Conservation (phyloP, 108 stramenopile genomes). For the Asterionellopsis glacialis region DNA sequence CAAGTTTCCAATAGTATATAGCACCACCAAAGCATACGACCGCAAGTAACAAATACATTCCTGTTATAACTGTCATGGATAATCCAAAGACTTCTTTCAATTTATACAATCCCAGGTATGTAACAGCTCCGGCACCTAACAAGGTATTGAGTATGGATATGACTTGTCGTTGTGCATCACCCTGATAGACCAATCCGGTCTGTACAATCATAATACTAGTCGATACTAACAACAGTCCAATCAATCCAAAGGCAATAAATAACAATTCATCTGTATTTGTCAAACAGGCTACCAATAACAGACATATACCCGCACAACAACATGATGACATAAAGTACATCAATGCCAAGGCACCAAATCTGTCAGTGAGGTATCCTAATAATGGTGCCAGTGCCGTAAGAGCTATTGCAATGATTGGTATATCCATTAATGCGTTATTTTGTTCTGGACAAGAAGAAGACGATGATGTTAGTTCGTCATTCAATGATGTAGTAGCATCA, state of each 20-base stretch:
- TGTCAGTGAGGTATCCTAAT: slow-evolving; percentile 20
- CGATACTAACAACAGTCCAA: slow-evolving; percentile 13
- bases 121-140: slow-evolving; percentile 39
- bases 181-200: slow-evolving; percentile 22
- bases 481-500: neutral
- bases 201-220: slow-evolving; percentile 14
- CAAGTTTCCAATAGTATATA: slow-evolving; percentile 19
- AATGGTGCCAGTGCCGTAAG: slow-evolving; percentile 15
- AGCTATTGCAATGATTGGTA: slow-evolving; percentile 14
- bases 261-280: slow-evolving; percentile 5
- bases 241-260: slow-evolving; percentile 11
- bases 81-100: slow-evolving; percentile 4
- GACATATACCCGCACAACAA: neutral
- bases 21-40: slow-evolving; percentile 13
- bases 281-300: neutral
- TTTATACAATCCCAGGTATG: slow-evolving; percentile 29
- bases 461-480: neutral
- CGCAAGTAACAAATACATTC: slow-evolving; percentile 13
- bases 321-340: slow-evolving; percentile 10
- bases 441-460: slow-evolving; percentile 23
- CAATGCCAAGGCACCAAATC: slow-evolving; percentile 16
- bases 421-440: slow-evolving; percentile 22
- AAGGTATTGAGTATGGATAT: slow-evolving; percentile 37
- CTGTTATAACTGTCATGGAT: neutral
- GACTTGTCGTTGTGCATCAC: slow-evolving; percentile 12